Conservation (phyloP, 2,329 filamentous ascomycete genomes). For the Aotearoamyces nothofagi region DNA sequence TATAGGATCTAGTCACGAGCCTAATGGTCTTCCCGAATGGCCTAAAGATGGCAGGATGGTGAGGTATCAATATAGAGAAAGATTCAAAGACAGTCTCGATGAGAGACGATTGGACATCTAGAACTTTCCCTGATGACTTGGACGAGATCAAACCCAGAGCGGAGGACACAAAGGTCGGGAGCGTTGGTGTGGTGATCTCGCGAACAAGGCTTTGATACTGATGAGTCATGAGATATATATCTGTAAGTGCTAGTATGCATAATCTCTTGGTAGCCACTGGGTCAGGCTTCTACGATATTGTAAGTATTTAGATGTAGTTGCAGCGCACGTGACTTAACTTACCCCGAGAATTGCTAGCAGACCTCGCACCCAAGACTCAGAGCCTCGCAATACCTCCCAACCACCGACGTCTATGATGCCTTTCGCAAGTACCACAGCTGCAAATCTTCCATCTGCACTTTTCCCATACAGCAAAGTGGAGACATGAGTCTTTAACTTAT, state of each 20-base stretch:
- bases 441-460: conserved; percentile 59
- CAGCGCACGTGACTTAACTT: too few species aligned
- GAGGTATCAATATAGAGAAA: conserved; percentile 57
- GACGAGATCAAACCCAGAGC: conserved; percentile 51
- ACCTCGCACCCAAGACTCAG: conserved; percentile 62
- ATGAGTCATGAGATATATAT: conserved; percentile 72
- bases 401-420: conserved; percentile 69
- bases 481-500: conserved; percentile 69
- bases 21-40: conserved; percentile 58
- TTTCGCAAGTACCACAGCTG: conserved; percentile 67
- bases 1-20: conserved; percentile 38
- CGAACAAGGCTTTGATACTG: conserved; percentile 70
- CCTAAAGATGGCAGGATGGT: conserved; percentile 71
- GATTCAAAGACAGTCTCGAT: conserved; percentile 56
- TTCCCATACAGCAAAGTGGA: conserved; percentile 66
- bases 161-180: conserved; percentile 59
- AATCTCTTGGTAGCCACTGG: conserved; percentile 61
- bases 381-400: conserved; percentile 63
- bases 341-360: conserved; percentile 62
- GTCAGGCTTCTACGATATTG: conserved; percentile 51
- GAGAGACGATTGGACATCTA: conserved; percentile 30
- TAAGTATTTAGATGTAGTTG: not conserved
- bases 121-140: conserved; percentile 21
- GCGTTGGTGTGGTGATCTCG: conserved; percentile 73
- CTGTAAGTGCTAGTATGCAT: conserved; percentile 60